These are phyloP conservation scores for Cucumis hystrix DNA, from an alignment of 306 rosid genomes.

Conservation along the genomic window DNA sequence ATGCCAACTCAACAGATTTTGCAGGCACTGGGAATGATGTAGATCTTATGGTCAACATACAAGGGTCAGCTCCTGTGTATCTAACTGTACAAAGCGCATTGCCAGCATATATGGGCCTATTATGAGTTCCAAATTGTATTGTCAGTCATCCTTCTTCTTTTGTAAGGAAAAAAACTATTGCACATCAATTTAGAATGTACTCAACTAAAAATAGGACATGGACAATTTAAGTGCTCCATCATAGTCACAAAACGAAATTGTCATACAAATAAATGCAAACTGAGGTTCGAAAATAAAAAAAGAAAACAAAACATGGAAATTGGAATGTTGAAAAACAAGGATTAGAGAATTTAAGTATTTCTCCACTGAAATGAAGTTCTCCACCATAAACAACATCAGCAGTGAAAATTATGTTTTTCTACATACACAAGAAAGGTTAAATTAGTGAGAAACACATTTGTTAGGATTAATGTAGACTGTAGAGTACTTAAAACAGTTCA, in stretches of 20 bases:
- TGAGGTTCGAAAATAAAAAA: not conserved
- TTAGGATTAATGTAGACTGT: not conserved
- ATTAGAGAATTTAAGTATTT: not conserved
- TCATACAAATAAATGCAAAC: not conserved
- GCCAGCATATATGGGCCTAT: constrained; percentile 97
- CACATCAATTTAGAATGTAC: constrained; percentile 2
- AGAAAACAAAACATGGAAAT: not conserved
- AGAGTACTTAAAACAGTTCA: not conserved
- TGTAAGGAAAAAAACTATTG: not conserved
- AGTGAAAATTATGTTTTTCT: not conserved
- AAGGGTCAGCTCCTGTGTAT: constrained; percentile 69
- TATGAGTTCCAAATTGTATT: constrained; percentile 12
- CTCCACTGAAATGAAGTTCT: not conserved
- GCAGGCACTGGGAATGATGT: constrained; percentile 59
- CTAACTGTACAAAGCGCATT: constrained; percentile 78
- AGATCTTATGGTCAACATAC: constrained; percentile 70
- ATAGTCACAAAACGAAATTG: not conserved
- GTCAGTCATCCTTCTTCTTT: not conserved
- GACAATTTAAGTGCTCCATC: not conserved
- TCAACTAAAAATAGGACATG: not conserved
- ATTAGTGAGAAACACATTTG: not conserved
- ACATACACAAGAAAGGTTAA: not conserved
- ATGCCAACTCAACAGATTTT: constrained; percentile 31
- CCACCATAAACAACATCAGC: not conserved
- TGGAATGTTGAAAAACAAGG: not conserved